A percentile compares a stretch with the other conserved stretches of the same genome.
Conservation (phyloP, 176 grass and related monocot genomes). For the Microstegium vimineum region DNA sequence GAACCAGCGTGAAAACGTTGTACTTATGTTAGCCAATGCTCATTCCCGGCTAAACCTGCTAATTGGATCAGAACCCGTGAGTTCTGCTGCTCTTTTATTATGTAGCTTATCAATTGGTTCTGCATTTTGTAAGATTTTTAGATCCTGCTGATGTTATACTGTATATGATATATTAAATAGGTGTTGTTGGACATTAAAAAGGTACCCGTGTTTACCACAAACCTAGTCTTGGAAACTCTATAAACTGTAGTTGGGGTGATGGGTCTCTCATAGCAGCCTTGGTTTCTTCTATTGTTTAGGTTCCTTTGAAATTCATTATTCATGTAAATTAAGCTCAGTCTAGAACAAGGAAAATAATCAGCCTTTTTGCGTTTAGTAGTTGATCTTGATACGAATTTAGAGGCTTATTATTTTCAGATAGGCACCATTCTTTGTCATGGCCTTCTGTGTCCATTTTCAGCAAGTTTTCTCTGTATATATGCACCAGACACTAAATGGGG, state of each 20-base stretch:
- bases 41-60: constrained; percentile 54
- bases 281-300: constrained; percentile 9
- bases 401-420: background rate
- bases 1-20: constrained; percentile 94
- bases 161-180: background rate
- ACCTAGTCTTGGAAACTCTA: background rate
- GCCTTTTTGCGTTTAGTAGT: background rate
- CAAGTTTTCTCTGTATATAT: background rate
- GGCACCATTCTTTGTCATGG: background rate
- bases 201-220: background rate
- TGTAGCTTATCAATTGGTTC: background rate
- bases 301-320: constrained; percentile 27
- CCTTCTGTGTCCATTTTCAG: background rate
- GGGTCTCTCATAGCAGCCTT: background rate
- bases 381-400: background rate
- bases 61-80: constrained; percentile 56
- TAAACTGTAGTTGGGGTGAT: background rate
- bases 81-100: constrained; percentile 20
- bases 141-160: background rate
- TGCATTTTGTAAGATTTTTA: background rate
- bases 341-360: background rate
- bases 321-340: background rate
- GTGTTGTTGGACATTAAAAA: background rate
- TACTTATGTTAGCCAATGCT: constrained; percentile 84
- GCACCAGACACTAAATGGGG: background rate